A percentile compares a stretch with the other conserved stretches of the same genome.
phyloP scores from a whole-genome alignment of 2,329 filamentous ascomycete species.

The Truncatella angustata region DNA sequence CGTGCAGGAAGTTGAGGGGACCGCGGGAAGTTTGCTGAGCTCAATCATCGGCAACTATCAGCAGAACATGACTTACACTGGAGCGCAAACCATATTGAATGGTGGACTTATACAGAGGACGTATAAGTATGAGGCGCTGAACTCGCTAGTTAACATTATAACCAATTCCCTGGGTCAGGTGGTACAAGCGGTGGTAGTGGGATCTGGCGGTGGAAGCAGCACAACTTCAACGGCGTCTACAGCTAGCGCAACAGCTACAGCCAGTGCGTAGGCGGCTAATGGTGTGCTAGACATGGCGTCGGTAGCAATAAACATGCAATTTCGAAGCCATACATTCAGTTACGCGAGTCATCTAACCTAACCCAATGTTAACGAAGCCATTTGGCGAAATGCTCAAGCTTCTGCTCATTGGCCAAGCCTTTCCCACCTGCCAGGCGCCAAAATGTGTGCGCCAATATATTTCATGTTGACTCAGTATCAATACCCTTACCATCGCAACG shows the following conservation, averaged over 20 bases:
- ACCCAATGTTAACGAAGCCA: no score
- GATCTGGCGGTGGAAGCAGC: conserved; percentile 14
- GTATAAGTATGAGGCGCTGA: conserved; percentile 44
- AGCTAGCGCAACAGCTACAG: conserved; percentile 13
- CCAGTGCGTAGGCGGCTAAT: background rate
- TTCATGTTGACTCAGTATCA: no score
- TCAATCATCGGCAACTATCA: conserved; percentile 57
- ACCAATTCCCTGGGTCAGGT: conserved; percentile 49
- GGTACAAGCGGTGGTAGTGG: conserved; percentile 39
- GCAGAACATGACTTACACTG: conserved; percentile 15
- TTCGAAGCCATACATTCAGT: no score
- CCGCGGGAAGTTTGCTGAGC: conserved; percentile 41
- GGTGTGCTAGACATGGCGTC: no score
- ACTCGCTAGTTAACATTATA: conserved; percentile 47
- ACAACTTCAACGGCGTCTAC: conserved; percentile 13
- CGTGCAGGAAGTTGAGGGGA: conserved; percentile 54
- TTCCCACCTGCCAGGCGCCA: no score
- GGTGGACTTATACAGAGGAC: conserved; percentile 41
- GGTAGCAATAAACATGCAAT: no score
- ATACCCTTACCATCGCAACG: no score
- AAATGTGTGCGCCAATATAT: no score
- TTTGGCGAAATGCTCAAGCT: no score
- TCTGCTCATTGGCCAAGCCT: no score
- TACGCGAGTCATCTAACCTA: no score
- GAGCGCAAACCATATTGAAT: conserved; percentile 28